Base-by-base conservation (phyloP, 2,329 filamentous ascomycete species). In the Colletotrichum simmondsii region DNA sequence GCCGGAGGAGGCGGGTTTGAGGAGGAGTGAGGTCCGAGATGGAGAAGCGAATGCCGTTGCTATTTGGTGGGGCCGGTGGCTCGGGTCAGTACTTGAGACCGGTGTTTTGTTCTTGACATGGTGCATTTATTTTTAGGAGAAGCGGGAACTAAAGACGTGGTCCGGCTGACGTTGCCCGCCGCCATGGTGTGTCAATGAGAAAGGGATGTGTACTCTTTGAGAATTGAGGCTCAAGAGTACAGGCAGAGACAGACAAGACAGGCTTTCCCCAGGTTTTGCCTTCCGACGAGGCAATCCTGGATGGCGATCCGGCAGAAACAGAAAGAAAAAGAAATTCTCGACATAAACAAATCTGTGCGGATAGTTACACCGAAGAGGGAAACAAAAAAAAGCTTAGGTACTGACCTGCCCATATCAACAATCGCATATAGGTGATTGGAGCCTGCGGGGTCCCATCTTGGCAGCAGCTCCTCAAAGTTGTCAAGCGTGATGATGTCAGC, bases 11-110 rank as follows among this genome's bases (percentile, higher is more conserved):
- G 28, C 95, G 92, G 28, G 93, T 88, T 52, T 86, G 90, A 4
- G 91, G 90, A 26, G 93, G 92, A 4, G 91, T 89, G n/a, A 97
- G 87, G 76, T 95, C 92, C 10, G 95, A 94, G 78, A 98, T 94
- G 57, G 94, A 96, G 86, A 97, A 97, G 68, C 95, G 94, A 78
- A 98, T 96, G 77, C 95, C 95, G 85, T 98, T 98, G 86, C 95
- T 94, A 30, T 26, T 16, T 19, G 56, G 63, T 46, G 68, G 68
- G n/a, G 32, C n/a, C 24, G 56, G 60, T 52, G 35, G n/a, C 58
- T 74, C 6, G 74, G 16, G 60, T 63, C 37, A 63, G 60, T 63
- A 42, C 11, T 35, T 16, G 42, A 37, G 28, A 59, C 32, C 19
- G 19, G 19, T 42, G 14, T 1, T n/a, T 49, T 49, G 42, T 49